phyloP scores from a whole-genome alignment of 176 grass and related monocot species.

The Chloris gayana region DNA sequence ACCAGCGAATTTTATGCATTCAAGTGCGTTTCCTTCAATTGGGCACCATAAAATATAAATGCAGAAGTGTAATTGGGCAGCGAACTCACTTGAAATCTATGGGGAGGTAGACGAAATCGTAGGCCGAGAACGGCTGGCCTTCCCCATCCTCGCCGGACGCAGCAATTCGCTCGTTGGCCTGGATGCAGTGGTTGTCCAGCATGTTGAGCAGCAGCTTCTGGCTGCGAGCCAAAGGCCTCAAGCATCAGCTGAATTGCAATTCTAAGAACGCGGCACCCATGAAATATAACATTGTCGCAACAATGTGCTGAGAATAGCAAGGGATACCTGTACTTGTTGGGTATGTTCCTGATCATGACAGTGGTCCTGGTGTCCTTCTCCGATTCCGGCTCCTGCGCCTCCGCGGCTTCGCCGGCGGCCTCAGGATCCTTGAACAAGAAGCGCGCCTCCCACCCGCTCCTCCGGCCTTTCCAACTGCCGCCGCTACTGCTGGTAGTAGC shows the following conservation, averaged over 20 bases:
- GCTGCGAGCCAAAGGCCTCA: slow-evolving; percentile 52
- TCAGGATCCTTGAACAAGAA: slow-evolving; percentile 84
- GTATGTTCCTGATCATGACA: slow-evolving; percentile 99
- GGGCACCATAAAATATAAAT: slow-evolving; percentile 61
- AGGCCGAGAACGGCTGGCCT: slow-evolving; percentile 72
- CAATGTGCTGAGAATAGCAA: slow-evolving; percentile 10
- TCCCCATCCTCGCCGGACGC: slow-evolving; percentile 32
- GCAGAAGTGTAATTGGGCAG: neutral
- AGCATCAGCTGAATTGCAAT: slow-evolving; percentile 17
- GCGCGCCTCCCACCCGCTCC: slow-evolving; percentile 54
- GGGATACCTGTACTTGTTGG: slow-evolving; percentile 95
- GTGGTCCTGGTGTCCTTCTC: slow-evolving; percentile 81
- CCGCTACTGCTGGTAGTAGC: neutral
- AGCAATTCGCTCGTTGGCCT: slow-evolving; percentile 68
- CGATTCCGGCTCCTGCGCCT: neutral
- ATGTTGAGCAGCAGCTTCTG: slow-evolving; percentile 92
- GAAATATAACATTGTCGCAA: slow-evolving; percentile 39
- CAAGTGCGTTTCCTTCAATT: slow-evolving; percentile 1
- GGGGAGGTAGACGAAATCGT: slow-evolving; percentile 99
- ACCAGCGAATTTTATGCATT: neutral
- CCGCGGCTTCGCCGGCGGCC: neutral
- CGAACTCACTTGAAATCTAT: slow-evolving; percentile 99
- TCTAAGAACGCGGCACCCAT: slow-evolving; percentile 41
- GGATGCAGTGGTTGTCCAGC: slow-evolving; percentile 98
- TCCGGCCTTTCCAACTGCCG: slow-evolving; percentile 38